Evolutionary conservation across 202 grass and related monocot genomes (phyloP).

Genomic region (Bolboschoenoplectus hybrid): DNA sequence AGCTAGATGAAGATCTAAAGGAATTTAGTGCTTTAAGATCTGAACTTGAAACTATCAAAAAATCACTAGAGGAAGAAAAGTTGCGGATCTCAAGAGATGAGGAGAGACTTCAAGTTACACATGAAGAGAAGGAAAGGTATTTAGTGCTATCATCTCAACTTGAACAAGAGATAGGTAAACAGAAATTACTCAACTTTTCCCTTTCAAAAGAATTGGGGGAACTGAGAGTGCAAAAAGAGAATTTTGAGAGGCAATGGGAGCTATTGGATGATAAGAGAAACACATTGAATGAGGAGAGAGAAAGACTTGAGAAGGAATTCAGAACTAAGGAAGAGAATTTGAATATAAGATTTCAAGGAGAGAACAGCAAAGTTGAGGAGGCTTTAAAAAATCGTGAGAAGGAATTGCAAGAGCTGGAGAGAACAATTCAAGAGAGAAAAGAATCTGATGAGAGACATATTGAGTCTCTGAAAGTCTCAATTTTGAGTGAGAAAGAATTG

Average conservation of each 20-base stretch:
- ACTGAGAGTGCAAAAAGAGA: constrained; percentile 69
- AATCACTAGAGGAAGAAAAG: constrained; percentile 60
- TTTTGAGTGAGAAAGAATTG: constrained; percentile 57
- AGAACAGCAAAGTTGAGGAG: constrained; percentile 59
- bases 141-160: constrained; percentile 54
- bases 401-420: constrained; percentile 66
- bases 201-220: constrained; percentile 72
- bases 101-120: constrained; percentile 65
- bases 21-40: constrained; percentile 47
- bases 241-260: constrained; percentile 95
- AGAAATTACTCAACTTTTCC: constrained; percentile 65
- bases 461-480: constrained; percentile 46
- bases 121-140: constrained; percentile 74
- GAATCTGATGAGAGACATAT: constrained; percentile 63
- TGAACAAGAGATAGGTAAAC: constrained; percentile 84
- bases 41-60: constrained; percentile 65
- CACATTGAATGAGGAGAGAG: constrained; percentile 54
- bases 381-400: constrained; percentile 62
- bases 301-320: constrained; percentile 62
- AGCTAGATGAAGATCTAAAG: constrained; percentile 48
- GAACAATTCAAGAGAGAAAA: constrained; percentile 59
- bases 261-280: constrained; percentile 82
- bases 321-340: constrained; percentile 67
- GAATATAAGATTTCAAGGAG: constrained; percentile 55
- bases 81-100: constrained; percentile 65